These are phyloP conservation scores for Phytophthora gonapodyides DNA, from an alignment of 352 stramenopile genomes.

Conservation along the genomic window DNA sequence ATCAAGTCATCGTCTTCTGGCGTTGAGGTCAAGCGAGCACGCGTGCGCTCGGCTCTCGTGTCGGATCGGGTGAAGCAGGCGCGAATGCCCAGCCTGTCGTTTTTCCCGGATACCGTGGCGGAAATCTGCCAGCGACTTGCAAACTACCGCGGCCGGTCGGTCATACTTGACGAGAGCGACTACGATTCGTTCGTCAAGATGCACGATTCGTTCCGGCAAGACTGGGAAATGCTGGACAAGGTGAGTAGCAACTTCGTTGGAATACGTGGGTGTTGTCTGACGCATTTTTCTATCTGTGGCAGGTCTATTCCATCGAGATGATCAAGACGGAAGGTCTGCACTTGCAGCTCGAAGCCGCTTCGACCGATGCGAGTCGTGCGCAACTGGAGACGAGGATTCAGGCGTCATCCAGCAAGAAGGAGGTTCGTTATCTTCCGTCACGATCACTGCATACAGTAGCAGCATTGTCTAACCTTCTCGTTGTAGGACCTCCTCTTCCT, in stretches of 20 bases:
- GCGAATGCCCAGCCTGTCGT: constrained; percentile 54
- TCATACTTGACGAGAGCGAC: constrained; percentile 68
- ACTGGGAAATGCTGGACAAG: constrained; percentile 79
- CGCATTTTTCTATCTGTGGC: not conserved
- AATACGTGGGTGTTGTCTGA: not conserved
- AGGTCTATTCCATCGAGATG: constrained; percentile 58
- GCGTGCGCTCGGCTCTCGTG: constrained; percentile 41
- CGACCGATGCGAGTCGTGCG: constrained; percentile 10
- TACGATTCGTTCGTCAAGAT: constrained; percentile 58
- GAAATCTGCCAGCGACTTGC: constrained; percentile 63
- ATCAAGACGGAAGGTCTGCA: constrained; percentile 55
- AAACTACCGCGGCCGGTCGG: constrained; percentile 50
- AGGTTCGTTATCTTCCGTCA: constrained; percentile 32
- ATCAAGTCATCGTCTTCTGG: constrained; percentile 26
- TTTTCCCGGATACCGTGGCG: constrained; percentile 47
- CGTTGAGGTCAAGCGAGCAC: constrained; percentile 48
- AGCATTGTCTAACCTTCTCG: not conserved
- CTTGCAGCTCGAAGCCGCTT: constrained; percentile 39
- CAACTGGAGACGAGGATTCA: constrained; percentile 33
- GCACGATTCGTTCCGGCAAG: constrained; percentile 47
- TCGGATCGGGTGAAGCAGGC: constrained; percentile 42
- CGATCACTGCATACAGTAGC: not conserved
- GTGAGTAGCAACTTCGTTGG: constrained; percentile 12
- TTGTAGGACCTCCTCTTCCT: constrained; percentile 46
- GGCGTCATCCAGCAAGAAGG: constrained; percentile 34